A percentile compares a stretch with the other conserved stretches of the same genome.
phyloP scores from a whole-genome alignment of 1,139 yeast species.

The Pichia sp. region DNA sequence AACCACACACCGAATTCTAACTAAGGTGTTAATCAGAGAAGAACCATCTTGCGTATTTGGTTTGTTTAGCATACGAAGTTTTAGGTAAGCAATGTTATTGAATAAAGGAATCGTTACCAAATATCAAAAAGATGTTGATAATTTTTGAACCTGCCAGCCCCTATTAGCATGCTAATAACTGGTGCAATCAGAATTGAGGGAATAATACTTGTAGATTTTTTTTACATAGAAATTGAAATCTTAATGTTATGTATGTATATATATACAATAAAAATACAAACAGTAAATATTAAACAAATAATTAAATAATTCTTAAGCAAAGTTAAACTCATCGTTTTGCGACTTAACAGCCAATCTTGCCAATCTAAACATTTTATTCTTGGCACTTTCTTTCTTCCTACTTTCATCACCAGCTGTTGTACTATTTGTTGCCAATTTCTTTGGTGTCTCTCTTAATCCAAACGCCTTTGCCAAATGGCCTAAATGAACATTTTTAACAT shows the following conservation, averaged over 20 bases:
- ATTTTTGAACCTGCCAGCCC: not conserved
- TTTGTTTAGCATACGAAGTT: not conserved
- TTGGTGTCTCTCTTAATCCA: constrained; percentile 92
- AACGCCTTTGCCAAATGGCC: constrained; percentile 95
- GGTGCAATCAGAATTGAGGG: not conserved
- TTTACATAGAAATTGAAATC: too few species aligned
- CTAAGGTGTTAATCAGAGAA: not conserved
- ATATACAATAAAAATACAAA: not conserved
- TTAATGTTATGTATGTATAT: too few species aligned
- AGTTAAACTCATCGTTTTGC: constrained; percentile 69
- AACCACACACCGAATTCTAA: not conserved
- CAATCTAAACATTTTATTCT: constrained; percentile 66
- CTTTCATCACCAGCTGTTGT: constrained; percentile 36
- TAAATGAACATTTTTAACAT: constrained; percentile 72
- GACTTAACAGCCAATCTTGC: constrained; percentile 67
- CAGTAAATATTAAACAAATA: not conserved
- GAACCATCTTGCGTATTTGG: not conserved
- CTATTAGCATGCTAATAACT: not conserved
- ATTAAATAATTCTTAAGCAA: constrained; percentile 21
- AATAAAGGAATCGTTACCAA: not conserved
- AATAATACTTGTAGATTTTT: too few species aligned
- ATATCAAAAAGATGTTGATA: not conserved
- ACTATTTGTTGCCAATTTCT: constrained; percentile 38
- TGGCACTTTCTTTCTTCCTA: constrained; percentile 53
- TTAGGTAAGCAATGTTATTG: not conserved